Evolutionary conservation across 805 yeast genomes (phyloP).

Genomic region (Wickerhamomyces ciferrii): DNA sequence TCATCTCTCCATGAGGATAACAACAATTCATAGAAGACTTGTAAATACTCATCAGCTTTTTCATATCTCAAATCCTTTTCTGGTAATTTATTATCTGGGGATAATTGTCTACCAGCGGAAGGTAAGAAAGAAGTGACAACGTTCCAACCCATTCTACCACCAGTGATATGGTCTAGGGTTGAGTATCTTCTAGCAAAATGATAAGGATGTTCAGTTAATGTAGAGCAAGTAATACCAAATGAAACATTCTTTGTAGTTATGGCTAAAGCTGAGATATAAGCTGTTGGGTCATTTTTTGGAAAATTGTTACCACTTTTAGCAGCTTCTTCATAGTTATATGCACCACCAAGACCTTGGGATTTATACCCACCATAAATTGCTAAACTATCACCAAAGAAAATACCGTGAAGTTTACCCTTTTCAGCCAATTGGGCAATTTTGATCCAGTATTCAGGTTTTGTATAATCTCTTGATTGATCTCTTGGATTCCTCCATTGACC

Average conservation of each 20-base stretch:
- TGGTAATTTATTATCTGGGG: slow-evolving; percentile 29
- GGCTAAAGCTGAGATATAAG: slow-evolving; percentile 29
- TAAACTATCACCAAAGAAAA: slow-evolving; percentile 31
- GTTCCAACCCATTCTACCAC: slow-evolving; percentile 40
- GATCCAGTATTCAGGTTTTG: slow-evolving; percentile 26
- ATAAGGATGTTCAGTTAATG: slow-evolving; percentile 36
- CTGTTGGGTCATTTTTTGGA: slow-evolving; percentile 28
- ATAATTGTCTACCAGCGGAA: slow-evolving; percentile 32
- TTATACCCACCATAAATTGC: slow-evolving; percentile 33
- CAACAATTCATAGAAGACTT: slow-evolving; percentile 32
- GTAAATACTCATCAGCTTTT: slow-evolving; percentile 33
- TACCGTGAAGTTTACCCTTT: slow-evolving; percentile 28
- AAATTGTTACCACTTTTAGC: slow-evolving; percentile 20
- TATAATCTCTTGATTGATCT: slow-evolving; percentile 3
- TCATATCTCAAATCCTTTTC: slow-evolving; percentile 35
- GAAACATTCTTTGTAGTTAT: slow-evolving; percentile 31
- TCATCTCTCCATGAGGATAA: slow-evolving; percentile 38
- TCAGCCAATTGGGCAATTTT: slow-evolving; percentile 29
- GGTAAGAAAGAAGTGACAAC: slow-evolving; percentile 36
- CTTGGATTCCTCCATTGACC: slow-evolving; percentile 12
- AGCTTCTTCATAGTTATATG: slow-evolving; percentile 25
- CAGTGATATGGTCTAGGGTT: slow-evolving; percentile 35
- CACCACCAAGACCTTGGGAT: slow-evolving; percentile 18
- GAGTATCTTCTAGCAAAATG: slow-evolving; percentile 35
- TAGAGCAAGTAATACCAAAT: slow-evolving; percentile 35